Evolutionary conservation across 2,329 filamentous ascomycete species (phyloP), one percentile per base, ranked within the genome.

Genomic region (Nigrospora sphaerica): DNA sequence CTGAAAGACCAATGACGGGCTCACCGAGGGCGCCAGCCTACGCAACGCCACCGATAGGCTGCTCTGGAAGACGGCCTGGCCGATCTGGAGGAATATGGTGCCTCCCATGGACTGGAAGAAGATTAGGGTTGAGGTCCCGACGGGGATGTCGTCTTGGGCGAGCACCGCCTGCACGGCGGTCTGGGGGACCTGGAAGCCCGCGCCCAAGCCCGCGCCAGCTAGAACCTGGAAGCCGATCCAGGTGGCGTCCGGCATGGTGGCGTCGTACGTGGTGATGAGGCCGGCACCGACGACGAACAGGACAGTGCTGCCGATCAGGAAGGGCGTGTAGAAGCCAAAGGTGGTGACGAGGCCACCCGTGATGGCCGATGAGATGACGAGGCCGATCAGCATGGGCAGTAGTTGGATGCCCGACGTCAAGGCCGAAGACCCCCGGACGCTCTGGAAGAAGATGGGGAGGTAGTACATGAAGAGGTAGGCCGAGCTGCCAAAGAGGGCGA

Each of bases 61-160:
- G 54, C 85, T 85, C 48, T 80, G 75, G 66, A 88, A 86, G 39
- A 86, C 72, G 16, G 81, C 80, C 60, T 88, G 80, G 0, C 78
- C 77, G 11, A 85, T 77, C 6, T 78, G 75, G 42, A 88, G 76
- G 53, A 80, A 78, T 19, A 88, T 64, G 2, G 84, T 80, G 4
- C 83, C 83, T 35, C 83, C 83, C 4, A 87, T 70, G 2, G 73
- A 72, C 57, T 86, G 80, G 65, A 80, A 81, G 64, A 87, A 85
- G 33, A 74, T 70, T 1, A 78, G 68, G 43, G 66, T 72, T 5
- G 75, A 73, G 6, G 72, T 76, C 23, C 65, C 77, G 2, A 76
- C 66, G 1, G 76, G 72, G 14, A 78, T 66, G 47, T 74, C 71
- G 2, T 70, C 65, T 31, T 71, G 64, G 0, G 70, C 59, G 2